Evolutionary conservation across 192 early-diverging fungal species (phyloP).

Genomic region (Linnemannia zychae): DNA sequence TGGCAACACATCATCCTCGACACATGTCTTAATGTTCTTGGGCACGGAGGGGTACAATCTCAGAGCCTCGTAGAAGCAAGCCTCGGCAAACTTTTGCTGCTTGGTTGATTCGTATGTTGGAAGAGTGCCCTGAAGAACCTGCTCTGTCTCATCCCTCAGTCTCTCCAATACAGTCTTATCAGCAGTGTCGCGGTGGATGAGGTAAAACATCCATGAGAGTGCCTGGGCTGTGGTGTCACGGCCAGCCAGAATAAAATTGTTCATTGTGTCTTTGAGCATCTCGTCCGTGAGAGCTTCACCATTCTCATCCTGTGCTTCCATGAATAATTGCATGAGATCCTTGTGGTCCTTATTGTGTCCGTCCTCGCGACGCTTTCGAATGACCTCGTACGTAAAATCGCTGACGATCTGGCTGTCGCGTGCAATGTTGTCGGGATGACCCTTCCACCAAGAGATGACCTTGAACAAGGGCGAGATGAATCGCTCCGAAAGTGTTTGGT

Average conservation of each 20-base stretch:
- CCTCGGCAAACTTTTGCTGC: slow-evolving; percentile 46
- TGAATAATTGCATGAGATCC: slow-evolving; percentile 64
- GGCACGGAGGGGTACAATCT: slow-evolving; percentile 81
- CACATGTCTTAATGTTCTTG: slow-evolving; percentile 66
- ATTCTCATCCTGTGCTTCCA: slow-evolving; percentile 59
- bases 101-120: slow-evolving; percentile 50
- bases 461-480: slow-evolving; percentile 39
- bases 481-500: slow-evolving; percentile 45
- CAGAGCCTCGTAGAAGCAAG: slow-evolving; percentile 71
- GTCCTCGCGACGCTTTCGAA: slow-evolving; percentile 39
- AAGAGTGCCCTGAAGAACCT: slow-evolving; percentile 14
- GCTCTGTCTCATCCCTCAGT: slow-evolving; percentile 54
- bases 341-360: slow-evolving; percentile 12
- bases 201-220: slow-evolving; percentile 68
- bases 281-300: slow-evolving; percentile 51
- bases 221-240: slow-evolving; percentile 72
- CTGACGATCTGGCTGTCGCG: slow-evolving; percentile 35
- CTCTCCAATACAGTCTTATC: slow-evolving; percentile 42
- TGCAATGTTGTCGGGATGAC: slow-evolving; percentile 13
- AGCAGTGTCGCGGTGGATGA: slow-evolving; percentile 50
- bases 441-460: slow-evolving; percentile 29
- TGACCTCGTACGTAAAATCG: slow-evolving; percentile 52
- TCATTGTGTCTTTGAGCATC: slow-evolving; percentile 62
- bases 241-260: slow-evolving; percentile 64
- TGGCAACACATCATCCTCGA: slow-evolving; percentile 74